phyloP scores from a whole-genome alignment of 495 filamentous ascomycete species.

The Xylaria telfairii region DNA sequence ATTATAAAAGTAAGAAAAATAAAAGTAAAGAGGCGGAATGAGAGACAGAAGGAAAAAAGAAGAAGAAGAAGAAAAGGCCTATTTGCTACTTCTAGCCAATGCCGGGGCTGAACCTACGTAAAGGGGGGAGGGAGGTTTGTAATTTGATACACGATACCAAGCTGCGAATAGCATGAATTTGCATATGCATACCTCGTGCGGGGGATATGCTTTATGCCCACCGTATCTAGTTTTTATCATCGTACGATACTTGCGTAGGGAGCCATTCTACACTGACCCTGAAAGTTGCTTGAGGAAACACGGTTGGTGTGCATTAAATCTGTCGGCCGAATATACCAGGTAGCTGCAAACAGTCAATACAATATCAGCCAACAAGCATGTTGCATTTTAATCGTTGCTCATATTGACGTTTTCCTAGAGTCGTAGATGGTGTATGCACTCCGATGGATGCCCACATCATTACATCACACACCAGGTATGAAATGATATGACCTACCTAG shows the following conservation, averaged over 20 bases:
- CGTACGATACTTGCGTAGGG: too few species aligned
- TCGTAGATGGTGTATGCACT: background rate
- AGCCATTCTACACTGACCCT: background rate
- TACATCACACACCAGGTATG: background rate
- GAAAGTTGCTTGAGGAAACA: background rate
- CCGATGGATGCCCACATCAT: background rate
- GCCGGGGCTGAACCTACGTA: constrained; percentile 50
- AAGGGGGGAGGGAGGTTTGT: too few species aligned
- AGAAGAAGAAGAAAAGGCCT: background rate
- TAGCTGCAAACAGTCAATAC: background rate
- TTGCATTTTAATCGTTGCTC: background rate
- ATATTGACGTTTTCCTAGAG: background rate
- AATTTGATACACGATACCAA: too few species aligned
- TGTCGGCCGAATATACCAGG: background rate
- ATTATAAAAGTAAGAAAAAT: background rate
- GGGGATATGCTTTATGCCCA: background rate
- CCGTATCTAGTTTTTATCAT: background rate
- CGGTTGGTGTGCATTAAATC: background rate
- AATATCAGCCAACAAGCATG: background rate
- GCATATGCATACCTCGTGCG: background rate
- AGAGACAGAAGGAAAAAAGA: background rate
- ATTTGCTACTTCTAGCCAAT: constrained; percentile 28
- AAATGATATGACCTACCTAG: background rate
- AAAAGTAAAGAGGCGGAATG: background rate
- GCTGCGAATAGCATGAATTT: background rate